These are phyloP conservation scores for Poterioochromonas sp. DNA, from an alignment of 352 stramenopile genomes.

Conservation along the genomic window DNA sequence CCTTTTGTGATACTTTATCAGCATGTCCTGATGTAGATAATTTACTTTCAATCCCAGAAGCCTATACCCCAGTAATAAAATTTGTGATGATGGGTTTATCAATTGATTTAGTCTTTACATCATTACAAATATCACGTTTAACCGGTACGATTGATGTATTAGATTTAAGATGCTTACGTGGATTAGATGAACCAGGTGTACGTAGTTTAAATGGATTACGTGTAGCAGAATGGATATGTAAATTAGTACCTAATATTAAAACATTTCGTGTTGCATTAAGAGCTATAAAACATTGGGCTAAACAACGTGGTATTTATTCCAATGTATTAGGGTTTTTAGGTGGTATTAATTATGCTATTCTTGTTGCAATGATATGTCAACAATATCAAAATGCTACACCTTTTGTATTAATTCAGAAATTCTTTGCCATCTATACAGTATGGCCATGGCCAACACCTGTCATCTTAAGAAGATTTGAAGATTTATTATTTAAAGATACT, in stretches of 20 bases:
- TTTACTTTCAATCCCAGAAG: conserved; percentile 68
- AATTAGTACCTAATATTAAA: conserved; percentile 60
- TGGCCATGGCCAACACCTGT: conserved; percentile 93
- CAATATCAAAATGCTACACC: conserved; percentile 60
- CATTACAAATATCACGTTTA: conserved; percentile 56
- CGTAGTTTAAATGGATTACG: conserved; percentile 85
- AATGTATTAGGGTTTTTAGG: conserved; percentile 96
- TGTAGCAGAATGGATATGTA: conserved; percentile 85
- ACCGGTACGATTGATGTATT: conserved; percentile 62
- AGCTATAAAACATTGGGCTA: conserved; percentile 60
- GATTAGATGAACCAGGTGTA: conserved; percentile 76
- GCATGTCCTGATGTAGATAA: conserved; percentile 56
- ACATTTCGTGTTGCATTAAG: neutral
- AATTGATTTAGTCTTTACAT: conserved; percentile 85
- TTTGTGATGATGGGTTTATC: conserved; percentile 76
- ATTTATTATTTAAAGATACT: conserved; percentile 1
- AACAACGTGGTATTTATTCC: conserved; percentile 89
- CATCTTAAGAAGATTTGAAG: conserved; percentile 54
- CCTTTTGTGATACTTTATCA: conserved; percentile 64
- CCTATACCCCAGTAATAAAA: conserved; percentile 87
- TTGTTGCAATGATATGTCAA: conserved; percentile 88
- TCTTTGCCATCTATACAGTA: conserved; percentile 86
- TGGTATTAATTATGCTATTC: conserved; percentile 96
- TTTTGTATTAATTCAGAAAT: conserved; percentile 74
- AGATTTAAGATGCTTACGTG: conserved; percentile 60